Evolutionary conservation across 2,329 filamentous ascomycete genomes (phyloP), one percentile per base, ranked within the genome.

Genomic region (Colletotrichum falcatum): DNA sequence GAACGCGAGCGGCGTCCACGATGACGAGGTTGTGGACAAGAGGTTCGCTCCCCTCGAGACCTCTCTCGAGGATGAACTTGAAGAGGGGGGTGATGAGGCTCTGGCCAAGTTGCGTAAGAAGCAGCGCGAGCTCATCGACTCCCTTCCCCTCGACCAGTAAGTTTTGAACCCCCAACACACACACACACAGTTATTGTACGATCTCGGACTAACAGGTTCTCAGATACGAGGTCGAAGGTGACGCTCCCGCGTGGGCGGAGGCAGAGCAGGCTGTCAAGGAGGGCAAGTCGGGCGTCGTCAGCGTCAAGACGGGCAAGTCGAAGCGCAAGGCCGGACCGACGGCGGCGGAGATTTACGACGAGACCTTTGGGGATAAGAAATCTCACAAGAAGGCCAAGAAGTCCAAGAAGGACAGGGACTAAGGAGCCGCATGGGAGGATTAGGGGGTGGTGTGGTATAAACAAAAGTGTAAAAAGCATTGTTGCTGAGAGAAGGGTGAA

Each of bases 51-150:
- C 94, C 0, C 83, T 97, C n/a, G 87, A 90, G 60, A 88, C 87
- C 54, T 86, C 87, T 7, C 83, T 98, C 8, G 89, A 94, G 37
- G 93, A 96, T 12, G 96, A 98, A 80, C 86, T 98, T 23, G 91
- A 91, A 65, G 93, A 96, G 77, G 95, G 91, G 20, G 94, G 92
- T 1, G 90, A 95, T 71, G 91, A 96, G 79, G 90, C 93, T 33
- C 81, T 94, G 72, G 85, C 85, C 58, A 90, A 89, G 70, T 83
- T 97, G 76, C 89, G 89, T 74, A 90, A 93, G 80, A 93, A 95
- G 82, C 94, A 97, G 81, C 90, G 92, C 76, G 93, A 94, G 74
- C 85, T 98, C 74, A 97, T 98, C 77, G 93, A 98, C 83, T 92
- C 94, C 73, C 84, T 98, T 72, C 95, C 95, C 54, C 85, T 98